A percentile compares a stretch with the other conserved stretches of the same genome.
These are phyloP conservation scores for Oryza australiensis DNA, from an alignment of 176 grass and related monocot genomes.

Conservation along the genomic window DNA sequence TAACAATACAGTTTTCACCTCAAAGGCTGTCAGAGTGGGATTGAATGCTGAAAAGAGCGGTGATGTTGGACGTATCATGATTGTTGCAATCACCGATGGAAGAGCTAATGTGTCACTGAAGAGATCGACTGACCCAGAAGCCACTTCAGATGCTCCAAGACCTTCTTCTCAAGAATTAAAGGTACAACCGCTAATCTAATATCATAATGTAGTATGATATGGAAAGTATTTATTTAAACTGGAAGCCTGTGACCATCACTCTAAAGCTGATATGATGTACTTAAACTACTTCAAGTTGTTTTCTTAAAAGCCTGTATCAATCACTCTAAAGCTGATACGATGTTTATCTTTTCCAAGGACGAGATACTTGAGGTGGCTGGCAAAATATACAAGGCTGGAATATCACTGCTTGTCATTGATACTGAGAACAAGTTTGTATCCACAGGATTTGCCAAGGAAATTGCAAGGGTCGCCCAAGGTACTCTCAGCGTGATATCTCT, in stretches of 20 bases:
- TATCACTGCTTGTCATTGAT: constrained; percentile 97
- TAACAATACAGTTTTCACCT: constrained; percentile 21
- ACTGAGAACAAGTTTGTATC: constrained; percentile 99
- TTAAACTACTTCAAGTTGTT: neutral
- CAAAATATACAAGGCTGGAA: constrained; percentile 95
- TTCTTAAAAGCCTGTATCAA: neutral
- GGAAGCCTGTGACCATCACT: neutral
- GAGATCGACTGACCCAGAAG: constrained; percentile 91
- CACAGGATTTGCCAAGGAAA: constrained; percentile 98
- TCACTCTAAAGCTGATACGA: constrained; percentile 1
- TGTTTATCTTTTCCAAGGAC: constrained; percentile 53
- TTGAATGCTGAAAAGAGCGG: constrained; percentile 99
- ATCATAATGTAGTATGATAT: neutral
- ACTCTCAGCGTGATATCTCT: neutral
- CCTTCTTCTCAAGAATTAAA: constrained; percentile 91
- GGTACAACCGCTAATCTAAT: constrained; percentile 44
- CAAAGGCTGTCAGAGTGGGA: constrained; percentile 96
- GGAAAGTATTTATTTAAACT: neutral
- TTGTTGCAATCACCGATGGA: constrained; percentile 96
- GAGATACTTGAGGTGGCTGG: constrained; percentile 95
- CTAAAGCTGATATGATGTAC: neutral
- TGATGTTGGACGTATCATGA: constrained; percentile 97
- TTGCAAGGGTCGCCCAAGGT: constrained; percentile 96
- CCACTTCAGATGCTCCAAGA: constrained; percentile 77
- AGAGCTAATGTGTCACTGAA: constrained; percentile 95